Conservation (phyloP, 2,329 filamentous ascomycete species). For the Diaporthe sp. region DNA sequence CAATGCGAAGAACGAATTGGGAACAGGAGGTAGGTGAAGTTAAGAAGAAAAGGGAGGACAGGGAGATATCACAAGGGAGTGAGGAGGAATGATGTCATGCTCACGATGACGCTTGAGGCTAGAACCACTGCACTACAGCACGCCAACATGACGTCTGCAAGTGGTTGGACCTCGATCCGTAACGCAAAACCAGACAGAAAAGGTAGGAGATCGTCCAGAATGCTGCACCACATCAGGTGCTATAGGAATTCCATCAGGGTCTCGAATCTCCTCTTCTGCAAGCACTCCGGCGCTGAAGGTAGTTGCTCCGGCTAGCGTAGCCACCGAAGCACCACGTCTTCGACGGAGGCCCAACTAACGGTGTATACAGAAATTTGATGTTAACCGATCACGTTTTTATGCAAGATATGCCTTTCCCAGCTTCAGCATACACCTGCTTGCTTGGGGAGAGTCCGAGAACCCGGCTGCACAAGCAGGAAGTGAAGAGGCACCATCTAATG, state of each 20-base stretch:
- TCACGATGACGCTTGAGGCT: constrained; percentile 32
- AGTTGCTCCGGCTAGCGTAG: neutral
- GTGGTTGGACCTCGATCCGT: constrained; percentile 26
- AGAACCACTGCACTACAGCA: constrained; percentile 27
- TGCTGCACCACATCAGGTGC: constrained; percentile 10
- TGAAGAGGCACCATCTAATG: neutral
- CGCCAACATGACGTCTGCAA: constrained; percentile 30
- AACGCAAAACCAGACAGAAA: constrained; percentile 10
- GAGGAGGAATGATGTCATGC: constrained; percentile 35
- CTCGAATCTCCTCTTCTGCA: neutral
- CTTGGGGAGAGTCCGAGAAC: neutral
- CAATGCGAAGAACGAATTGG: neutral
- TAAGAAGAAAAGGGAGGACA: constrained; percentile 20
- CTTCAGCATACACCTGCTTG: too few relatives aligned
- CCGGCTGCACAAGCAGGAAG: neutral
- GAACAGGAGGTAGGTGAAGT: neutral
- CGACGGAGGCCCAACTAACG: neutral
- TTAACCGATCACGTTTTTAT: too few relatives aligned
- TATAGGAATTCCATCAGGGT: neutral
- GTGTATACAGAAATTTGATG: neutral
- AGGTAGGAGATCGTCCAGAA: constrained; percentile 13
- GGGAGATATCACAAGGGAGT: neutral
- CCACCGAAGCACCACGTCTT: neutral
- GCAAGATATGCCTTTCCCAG: neutral
- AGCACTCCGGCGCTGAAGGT: neutral